Conservation (phyloP, 2,329 filamentous ascomycete genomes). For the Cladosporium sp. region DNA sequence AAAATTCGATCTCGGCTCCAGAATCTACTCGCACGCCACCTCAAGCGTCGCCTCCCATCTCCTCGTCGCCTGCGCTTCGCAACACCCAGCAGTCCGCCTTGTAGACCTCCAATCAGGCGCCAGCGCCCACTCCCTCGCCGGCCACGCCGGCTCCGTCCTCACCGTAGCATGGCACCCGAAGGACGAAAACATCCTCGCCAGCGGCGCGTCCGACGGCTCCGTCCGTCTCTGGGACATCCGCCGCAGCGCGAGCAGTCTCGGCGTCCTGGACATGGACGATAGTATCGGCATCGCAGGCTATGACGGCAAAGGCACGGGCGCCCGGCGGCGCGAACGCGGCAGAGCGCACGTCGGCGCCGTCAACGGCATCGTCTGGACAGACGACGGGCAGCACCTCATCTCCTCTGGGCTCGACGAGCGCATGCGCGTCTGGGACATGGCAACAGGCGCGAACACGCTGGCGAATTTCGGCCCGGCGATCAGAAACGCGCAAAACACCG, state of each 20-base stretch:
- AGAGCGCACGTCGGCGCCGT: conserved; percentile 75
- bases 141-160: conserved; percentile 51
- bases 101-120: conserved; percentile 82
- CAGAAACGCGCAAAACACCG: conserved; percentile 57
- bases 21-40: conserved; percentile 72
- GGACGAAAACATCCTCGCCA: conserved; percentile 74
- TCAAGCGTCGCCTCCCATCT: conserved; percentile 70
- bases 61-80: conserved; percentile 82
- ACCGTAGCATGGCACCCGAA: conserved; percentile 76
- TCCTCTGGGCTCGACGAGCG: conserved; percentile 79
- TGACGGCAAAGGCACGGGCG: conserved; percentile 42
- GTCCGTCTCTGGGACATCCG: conserved; percentile 86
- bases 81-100: conserved; percentile 77
- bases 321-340: conserved; percentile 36
- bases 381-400: conserved; percentile 71
- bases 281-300: conserved; percentile 60
- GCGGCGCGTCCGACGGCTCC: conserved; percentile 78
- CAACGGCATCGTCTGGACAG: conserved; percentile 81
- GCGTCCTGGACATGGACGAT: conserved; percentile 79
- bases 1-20: conserved; percentile 63
- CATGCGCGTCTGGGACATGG: conserved; percentile 82
- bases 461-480: conserved; percentile 82
- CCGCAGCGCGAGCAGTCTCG: conserved; percentile 70
- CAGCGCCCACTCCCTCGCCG: conserved; percentile 50
- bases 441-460: conserved; percentile 78